Conservation (phyloP, 495 filamentous ascomycete genomes). For the Endocarpon pusillum region DNA sequence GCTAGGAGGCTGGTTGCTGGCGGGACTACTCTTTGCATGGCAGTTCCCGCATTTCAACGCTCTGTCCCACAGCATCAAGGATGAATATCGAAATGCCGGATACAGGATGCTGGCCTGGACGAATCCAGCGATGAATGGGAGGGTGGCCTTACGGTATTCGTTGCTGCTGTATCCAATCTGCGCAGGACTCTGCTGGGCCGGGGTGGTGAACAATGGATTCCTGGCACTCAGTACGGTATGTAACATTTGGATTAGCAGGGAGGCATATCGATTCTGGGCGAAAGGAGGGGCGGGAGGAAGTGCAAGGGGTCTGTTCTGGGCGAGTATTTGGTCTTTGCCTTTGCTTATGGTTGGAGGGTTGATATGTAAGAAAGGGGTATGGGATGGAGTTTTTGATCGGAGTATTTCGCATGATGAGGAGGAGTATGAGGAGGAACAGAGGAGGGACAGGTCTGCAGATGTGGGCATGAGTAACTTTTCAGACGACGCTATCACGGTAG, state of each 20-base stretch:
- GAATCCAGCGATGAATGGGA: slow-evolving; percentile 64
- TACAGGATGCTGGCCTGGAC: slow-evolving; percentile 85
- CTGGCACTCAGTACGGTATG: slow-evolving; percentile 61
- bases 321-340: slow-evolving; percentile 91
- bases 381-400: slow-evolving; percentile 75
- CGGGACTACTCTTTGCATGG: slow-evolving; percentile 77
- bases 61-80: slow-evolving; percentile 66
- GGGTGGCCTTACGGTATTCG: slow-evolving; percentile 80
- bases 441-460: too few relatives aligned
- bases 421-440: too few relatives aligned
- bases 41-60: slow-evolving; percentile 98
- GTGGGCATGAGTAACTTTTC: too few relatives aligned
- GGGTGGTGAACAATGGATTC: slow-evolving; percentile 81
- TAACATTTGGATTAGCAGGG: slow-evolving; percentile 71
- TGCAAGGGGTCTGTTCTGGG: slow-evolving; percentile 85
- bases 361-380: slow-evolving; percentile 86
- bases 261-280: slow-evolving; percentile 72
- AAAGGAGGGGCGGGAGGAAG: slow-evolving; percentile 61
- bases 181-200: slow-evolving; percentile 57
- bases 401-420: too few relatives aligned
- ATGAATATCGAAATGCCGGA: slow-evolving; percentile 78
- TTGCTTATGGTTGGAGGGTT: slow-evolving; percentile 82
- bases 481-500: too few relatives aligned
- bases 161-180: slow-evolving; percentile 79
- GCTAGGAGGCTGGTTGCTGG: slow-evolving; percentile 79